These are phyloP conservation scores for Afroboletus lepidellus DNA, from an alignment of 1,284 basidiomycete species.

Conservation along the genomic window DNA sequence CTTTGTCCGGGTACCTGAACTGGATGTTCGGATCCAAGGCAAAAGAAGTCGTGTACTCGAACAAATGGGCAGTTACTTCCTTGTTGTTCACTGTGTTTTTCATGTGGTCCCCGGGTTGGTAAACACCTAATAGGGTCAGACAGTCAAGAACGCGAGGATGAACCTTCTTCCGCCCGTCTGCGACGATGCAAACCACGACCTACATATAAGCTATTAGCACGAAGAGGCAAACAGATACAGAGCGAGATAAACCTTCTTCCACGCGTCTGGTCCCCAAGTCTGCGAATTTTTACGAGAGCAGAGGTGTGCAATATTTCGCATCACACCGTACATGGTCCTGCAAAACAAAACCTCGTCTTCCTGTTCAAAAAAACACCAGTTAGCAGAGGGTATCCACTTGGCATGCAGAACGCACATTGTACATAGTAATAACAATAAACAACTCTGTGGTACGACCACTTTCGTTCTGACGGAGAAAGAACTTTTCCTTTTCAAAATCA, in stretches of 20 bases:
- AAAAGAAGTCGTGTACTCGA: constrained; percentile 94
- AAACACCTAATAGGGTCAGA: constrained; percentile 77
- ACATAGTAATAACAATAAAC: constrained; percentile 96
- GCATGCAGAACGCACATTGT: constrained; percentile 61
- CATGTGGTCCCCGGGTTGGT: constrained; percentile 80
- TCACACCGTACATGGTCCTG: constrained; percentile 93
- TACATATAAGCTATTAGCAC: constrained; percentile 30
- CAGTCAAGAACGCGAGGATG: constrained; percentile 95
- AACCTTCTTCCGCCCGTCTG: constrained; percentile 90
- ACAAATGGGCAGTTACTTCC: constrained; percentile 90
- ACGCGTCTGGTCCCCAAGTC: constrained; percentile 94
- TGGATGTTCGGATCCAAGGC: constrained; percentile 85
- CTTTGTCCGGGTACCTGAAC: constrained; percentile 94
- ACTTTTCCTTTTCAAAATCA: constrained; percentile 81
- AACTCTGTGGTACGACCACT: constrained; percentile 84
- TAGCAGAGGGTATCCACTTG: constrained; percentile 79
- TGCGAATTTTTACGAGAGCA: constrained; percentile 92
- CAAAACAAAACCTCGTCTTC: constrained; percentile 95
- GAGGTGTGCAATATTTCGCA: constrained; percentile 88
- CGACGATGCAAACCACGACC: constrained; percentile 95
- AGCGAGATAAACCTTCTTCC: constrained; percentile 79
- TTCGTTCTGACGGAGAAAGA: constrained; percentile 84
- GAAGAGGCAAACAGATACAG: background rate
- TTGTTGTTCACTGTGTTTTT: constrained; percentile 88
- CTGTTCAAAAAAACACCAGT: constrained; percentile 43